phyloP scores from a whole-genome alignment of 306 rosid genomes.

The Cicer cuneatum region DNA sequence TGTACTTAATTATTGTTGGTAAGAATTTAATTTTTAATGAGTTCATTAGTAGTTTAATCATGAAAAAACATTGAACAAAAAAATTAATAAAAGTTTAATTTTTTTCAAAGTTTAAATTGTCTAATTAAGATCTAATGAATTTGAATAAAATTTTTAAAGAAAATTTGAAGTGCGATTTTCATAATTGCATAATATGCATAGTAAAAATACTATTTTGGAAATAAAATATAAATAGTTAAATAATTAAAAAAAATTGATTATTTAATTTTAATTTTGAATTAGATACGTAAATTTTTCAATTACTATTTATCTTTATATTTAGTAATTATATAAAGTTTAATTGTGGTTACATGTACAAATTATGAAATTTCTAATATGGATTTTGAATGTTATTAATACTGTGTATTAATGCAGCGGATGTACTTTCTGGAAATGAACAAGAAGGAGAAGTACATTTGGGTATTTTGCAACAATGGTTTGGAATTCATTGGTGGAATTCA shows the following conservation, averaged over 20 bases:
- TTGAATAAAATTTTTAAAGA: not conserved
- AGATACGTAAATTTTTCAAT: too few species aligned
- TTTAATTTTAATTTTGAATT: too few species aligned
- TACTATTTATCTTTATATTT: too few species aligned
- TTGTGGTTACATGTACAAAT: not conserved
- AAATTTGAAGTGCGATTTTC: not conserved
- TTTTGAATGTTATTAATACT: not conserved
- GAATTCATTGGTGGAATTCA: conserved; percentile 90
- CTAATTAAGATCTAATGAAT: too few species aligned
- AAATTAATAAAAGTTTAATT: too few species aligned
- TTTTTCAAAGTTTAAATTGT: too few species aligned
- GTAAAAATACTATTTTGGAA: too few species aligned
- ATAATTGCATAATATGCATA: too few species aligned
- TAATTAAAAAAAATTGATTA: too few species aligned
- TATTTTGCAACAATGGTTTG: conserved; percentile 90
- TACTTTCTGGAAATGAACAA: conserved; percentile 64
- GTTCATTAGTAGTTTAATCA: not conserved
- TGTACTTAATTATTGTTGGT: conserved; percentile 85
- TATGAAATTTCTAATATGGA: not conserved
- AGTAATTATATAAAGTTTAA: not conserved
- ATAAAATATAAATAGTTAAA: too few species aligned
- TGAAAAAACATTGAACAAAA: not conserved
- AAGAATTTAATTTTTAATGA: not conserved
- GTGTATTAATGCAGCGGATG: conserved; percentile 64
- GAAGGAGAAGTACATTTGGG: conserved; percentile 73